Conservation (phyloP, 2,329 filamentous ascomycete genomes). For the Beauveria sp. region DNA sequence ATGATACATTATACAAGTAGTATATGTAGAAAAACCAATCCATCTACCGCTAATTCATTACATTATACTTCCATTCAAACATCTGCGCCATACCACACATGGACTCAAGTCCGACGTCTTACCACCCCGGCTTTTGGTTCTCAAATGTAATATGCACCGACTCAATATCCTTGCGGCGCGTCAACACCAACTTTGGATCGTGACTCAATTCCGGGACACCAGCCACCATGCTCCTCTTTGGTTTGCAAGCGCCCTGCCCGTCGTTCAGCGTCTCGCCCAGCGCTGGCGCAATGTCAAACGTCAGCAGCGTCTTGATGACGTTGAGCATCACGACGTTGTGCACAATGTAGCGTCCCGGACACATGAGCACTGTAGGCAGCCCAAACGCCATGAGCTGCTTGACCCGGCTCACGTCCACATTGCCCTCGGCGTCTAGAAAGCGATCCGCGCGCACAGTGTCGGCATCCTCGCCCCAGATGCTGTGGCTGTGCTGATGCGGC, state of each 20-base stretch:
- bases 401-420: not conserved
- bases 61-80: not conserved
- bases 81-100: not conserved
- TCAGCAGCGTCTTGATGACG: conserved; percentile 8
- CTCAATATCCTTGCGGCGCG: not conserved
- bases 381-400: conserved; percentile 5
- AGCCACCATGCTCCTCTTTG: conserved; percentile 4
- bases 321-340: conserved; percentile 8
- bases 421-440: not conserved
- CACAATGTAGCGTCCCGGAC: conserved; percentile 6
- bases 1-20: too few relatives aligned
- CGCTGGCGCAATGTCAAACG: conserved; percentile 3
- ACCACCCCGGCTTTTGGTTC: conserved; percentile 8
- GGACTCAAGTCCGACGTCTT: not conserved
- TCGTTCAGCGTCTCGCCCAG: not conserved
- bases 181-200: not conserved
- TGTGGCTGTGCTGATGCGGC: conserved; percentile 5
- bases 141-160: conserved; percentile 2
- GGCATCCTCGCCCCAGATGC: conserved; percentile 6
- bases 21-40: too few relatives aligned
- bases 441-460: not conserved
- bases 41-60: not conserved
- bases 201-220: not conserved
- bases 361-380: conserved; percentile 9
- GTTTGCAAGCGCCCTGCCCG: not conserved